Percentiles rank a stretch among this genome's conserved stretches.
These are phyloP conservation scores for Aspergillus pseudoglaucus DNA, from an alignment of 2,329 filamentous ascomycete species.

Conservation along the genomic window DNA sequence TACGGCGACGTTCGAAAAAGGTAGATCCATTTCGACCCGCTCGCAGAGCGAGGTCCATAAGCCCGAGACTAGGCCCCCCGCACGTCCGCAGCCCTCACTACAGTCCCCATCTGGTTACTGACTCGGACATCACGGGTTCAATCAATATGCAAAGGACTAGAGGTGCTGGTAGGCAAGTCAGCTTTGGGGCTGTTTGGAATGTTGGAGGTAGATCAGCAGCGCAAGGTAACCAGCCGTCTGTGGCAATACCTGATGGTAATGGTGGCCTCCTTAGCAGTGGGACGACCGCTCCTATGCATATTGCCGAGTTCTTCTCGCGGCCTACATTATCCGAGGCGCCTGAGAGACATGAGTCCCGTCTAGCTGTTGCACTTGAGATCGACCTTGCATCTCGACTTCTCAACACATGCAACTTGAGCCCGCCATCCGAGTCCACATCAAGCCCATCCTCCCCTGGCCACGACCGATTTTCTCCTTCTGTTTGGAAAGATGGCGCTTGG, in stretches of 20 bases:
- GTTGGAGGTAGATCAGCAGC: slow-evolving; percentile 64
- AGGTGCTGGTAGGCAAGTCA: slow-evolving; percentile 45
- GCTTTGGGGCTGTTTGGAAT: slow-evolving; percentile 66
- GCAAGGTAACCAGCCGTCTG: slow-evolving; percentile 34
- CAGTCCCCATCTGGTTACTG: slow-evolving; percentile 29
- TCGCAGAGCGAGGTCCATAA: slow-evolving; percentile 20
- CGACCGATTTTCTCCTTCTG: slow-evolving; percentile 26
- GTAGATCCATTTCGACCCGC: slow-evolving; percentile 50
- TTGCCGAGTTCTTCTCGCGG: slow-evolving; percentile 49
- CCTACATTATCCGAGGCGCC: slow-evolving; percentile 53
- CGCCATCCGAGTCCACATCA: slow-evolving; percentile 16
- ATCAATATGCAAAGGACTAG: slow-evolving; percentile 1
- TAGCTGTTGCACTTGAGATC: slow-evolving; percentile 76
- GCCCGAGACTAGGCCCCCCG: slow-evolving; percentile 7
- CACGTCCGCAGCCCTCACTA: slow-evolving; percentile 20
- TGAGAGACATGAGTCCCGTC: slow-evolving; percentile 63
- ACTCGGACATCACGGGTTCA: slow-evolving; percentile 11
- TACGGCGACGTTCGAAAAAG: slow-evolving; percentile 37
- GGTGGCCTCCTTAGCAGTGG: slow-evolving; percentile 62
- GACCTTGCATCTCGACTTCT: slow-evolving; percentile 64
- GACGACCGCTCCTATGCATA: slow-evolving; percentile 62
- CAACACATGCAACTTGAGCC: slow-evolving; percentile 38
- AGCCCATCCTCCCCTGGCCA: slow-evolving; percentile 20
- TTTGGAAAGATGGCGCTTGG: slow-evolving; percentile 38
- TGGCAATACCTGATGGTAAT: slow-evolving; percentile 53